These are phyloP conservation scores for Penicillium janthinellum DNA, from an alignment of 2,329 filamentous ascomycete species.

Conservation along the genomic window DNA sequence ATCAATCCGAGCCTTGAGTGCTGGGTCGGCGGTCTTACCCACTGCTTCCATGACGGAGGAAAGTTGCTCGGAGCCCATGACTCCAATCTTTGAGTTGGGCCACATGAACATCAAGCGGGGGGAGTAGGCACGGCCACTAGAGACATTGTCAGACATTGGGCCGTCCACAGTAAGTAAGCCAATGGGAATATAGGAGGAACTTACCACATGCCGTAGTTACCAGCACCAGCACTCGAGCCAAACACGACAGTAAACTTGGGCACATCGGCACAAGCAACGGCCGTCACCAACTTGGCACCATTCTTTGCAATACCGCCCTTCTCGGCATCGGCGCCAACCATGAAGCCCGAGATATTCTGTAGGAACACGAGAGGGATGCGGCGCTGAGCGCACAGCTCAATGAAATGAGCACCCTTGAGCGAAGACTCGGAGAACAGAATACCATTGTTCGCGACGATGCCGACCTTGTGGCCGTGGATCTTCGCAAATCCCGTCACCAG, in stretches of 20 bases:
- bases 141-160: slow-evolving; percentile 4
- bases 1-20: slow-evolving; percentile 81
- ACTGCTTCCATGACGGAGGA: slow-evolving; percentile 93
- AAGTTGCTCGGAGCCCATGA: slow-evolving; percentile 95
- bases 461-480: slow-evolving; percentile 88
- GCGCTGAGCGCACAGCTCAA: slow-evolving; percentile 89
- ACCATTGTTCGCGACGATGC: slow-evolving; percentile 93
- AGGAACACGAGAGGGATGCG: slow-evolving; percentile 89
- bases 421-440: slow-evolving; percentile 89
- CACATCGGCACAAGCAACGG: slow-evolving; percentile 89
- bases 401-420: slow-evolving; percentile 94
- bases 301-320: slow-evolving; percentile 96
- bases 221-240: slow-evolving; percentile 89
- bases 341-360: slow-evolving; percentile 97
- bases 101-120: slow-evolving; percentile 93
- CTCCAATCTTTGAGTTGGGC: slow-evolving; percentile 93
- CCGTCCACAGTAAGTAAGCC: not conserved
- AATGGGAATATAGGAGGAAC: slow-evolving; percentile 28
- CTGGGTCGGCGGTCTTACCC: slow-evolving; percentile 77
- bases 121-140: slow-evolving; percentile 82
- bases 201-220: slow-evolving; percentile 96
- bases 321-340: slow-evolving; percentile 93
- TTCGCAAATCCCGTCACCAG: slow-evolving; percentile 88
- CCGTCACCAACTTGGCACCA: slow-evolving; percentile 93
- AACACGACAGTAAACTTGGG: slow-evolving; percentile 97